These are phyloP conservation scores for Tolypocladium album DNA, from an alignment of 2,329 filamentous ascomycete genomes.

Conservation along the genomic window DNA sequence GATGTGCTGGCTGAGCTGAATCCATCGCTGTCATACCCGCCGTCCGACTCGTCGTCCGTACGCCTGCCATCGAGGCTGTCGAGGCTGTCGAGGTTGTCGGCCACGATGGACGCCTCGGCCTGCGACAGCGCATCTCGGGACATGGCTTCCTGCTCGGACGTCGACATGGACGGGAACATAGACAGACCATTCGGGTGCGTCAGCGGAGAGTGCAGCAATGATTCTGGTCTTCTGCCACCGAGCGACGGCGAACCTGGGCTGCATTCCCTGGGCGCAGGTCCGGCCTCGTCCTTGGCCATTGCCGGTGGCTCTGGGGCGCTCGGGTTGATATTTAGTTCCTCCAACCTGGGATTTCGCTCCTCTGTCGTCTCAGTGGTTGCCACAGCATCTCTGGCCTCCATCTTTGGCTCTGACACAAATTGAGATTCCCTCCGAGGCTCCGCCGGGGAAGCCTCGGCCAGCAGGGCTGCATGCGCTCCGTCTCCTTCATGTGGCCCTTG, in stretches of 20 bases:
- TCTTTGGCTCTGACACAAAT: background rate
- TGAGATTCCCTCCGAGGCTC: background rate
- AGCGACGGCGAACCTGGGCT: background rate
- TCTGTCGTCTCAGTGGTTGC: background rate
- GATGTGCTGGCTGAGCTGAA: conserved; percentile 26
- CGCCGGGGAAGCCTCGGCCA: background rate
- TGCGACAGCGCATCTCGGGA: conserved; percentile 23
- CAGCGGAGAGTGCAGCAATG: conserved; percentile 16
- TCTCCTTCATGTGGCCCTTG: background rate
- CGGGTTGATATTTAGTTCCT: background rate
- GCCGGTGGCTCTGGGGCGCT: background rate
- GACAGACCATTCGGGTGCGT: conserved; percentile 25
- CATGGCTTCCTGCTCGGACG: conserved; percentile 22
- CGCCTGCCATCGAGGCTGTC: conserved; percentile 16
- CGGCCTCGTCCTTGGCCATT: background rate
- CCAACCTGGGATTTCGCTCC: background rate
- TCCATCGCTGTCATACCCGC: conserved; percentile 25
- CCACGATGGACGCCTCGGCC: conserved; percentile 24
- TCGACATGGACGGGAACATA: conserved; percentile 24
- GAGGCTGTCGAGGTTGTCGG: conserved; percentile 14
- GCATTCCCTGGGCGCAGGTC: background rate
- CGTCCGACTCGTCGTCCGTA: conserved; percentile 17
- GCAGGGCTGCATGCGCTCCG: background rate
- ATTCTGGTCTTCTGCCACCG: conserved; percentile 7
- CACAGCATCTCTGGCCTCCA: too few species aligned